Evolutionary conservation across 176 grass and related monocot genomes (phyloP), one percentile per base, ranked within the genome.

Genomic region (Otatea glauca): DNA sequence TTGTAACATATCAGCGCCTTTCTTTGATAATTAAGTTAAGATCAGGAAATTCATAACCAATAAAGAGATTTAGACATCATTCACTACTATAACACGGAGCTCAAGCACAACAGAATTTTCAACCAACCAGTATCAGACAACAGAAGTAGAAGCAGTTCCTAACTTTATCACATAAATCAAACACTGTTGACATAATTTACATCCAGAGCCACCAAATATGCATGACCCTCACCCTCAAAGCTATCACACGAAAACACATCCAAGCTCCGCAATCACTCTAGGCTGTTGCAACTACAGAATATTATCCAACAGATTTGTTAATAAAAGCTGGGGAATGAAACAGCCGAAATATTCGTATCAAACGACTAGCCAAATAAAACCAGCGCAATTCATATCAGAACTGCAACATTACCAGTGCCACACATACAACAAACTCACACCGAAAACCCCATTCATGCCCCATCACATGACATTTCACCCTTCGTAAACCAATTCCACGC

Each of bases 141-240:
- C 23, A 56, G 12, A 78, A 63, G 48, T 38, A 73, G 47, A 53
- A 84, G 11, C n/a, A 23, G 62, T 44, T 18, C 75, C 3, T 75
- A 17, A 81, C 6, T 58, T 18, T 59, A 75, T 21, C 5, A 8
- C 37, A 67, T 48, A 37, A 87, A 58, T 68, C 17, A 76, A 78
- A 80, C 45, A 3, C 6, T 61, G 51, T 11, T 68, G 48, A 60
- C 9, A 67, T 38, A 21, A 75, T 81, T 75, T 41, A 48, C 1
- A 18, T 65, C 24, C 10, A 84, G 5, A 76, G 35, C 5, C 7
- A 70, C 16, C 20, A 58, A 38, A 62, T 55, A 64, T n/a, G 68
- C 9, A 53, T 32, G 77, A 65, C 21, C 49, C 7, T 6, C 35
- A 17, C 20, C 13, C 7, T 60, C 39, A 24, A 78, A 70, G 12